These are phyloP conservation scores for Plantago coronopus DNA, from an alignment of 305 asterid species.

Conservation along the genomic window DNA sequence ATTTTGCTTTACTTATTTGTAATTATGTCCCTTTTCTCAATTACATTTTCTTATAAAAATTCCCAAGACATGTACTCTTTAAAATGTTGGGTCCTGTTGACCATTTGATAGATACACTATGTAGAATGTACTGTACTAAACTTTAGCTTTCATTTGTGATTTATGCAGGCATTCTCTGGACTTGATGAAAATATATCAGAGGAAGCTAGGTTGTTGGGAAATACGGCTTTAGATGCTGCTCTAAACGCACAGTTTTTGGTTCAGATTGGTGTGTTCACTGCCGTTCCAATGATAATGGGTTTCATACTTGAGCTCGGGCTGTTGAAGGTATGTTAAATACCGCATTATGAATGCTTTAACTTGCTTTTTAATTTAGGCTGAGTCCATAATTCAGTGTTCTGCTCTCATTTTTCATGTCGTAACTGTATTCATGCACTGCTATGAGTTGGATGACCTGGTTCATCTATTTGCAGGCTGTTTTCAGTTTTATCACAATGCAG, in stretches of 20 bases:
- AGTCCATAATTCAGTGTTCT: too few species aligned
- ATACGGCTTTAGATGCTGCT: slow-evolving; percentile 78
- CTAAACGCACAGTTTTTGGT: slow-evolving; percentile 96
- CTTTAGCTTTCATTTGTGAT: slow-evolving; percentile 10
- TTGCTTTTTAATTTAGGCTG: too few species aligned
- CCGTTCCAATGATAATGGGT: slow-evolving; percentile 97
- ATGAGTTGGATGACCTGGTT: background rate
- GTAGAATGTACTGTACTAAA: too few species aligned
- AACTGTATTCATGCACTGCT: background rate
- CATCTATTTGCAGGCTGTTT: slow-evolving; percentile 69
- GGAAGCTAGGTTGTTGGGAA: slow-evolving; percentile 56
- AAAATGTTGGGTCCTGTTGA: too few species aligned
- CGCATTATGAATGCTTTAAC: too few species aligned
- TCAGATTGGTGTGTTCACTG: slow-evolving; percentile 95
- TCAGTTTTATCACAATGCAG: slow-evolving; percentile 97
- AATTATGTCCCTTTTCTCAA: too few species aligned
- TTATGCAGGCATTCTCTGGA: slow-evolving; percentile 90
- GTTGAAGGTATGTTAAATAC: slow-evolving; percentile 56
- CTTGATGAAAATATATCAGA: slow-evolving; percentile 74
- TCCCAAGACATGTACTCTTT: too few species aligned
- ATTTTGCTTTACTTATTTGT: too few species aligned
- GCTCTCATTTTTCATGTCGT: too few species aligned
- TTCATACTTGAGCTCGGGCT: slow-evolving; percentile 87
- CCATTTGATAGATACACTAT: background rate
- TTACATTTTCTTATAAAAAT: too few species aligned